These are phyloP conservation scores for Saturnispora halmiae DNA, from an alignment of 805 yeast genomes.

Conservation along the genomic window DNA sequence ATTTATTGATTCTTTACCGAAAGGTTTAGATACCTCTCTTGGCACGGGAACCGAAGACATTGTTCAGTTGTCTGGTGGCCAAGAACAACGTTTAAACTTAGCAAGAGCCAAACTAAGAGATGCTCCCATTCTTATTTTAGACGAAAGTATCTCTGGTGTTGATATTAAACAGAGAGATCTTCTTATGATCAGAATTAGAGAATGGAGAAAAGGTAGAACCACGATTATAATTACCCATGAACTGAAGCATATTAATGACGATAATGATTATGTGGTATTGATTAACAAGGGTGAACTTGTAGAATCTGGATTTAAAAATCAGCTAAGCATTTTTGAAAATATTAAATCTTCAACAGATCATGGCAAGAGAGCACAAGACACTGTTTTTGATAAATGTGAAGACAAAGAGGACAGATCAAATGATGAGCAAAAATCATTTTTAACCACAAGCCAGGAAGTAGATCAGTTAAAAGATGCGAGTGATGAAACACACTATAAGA, in stretches of 20 bases:
- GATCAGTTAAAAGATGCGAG: neutral
- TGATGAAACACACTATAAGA: constrained; percentile 13
- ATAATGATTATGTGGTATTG: constrained; percentile 47
- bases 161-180: constrained; percentile 43
- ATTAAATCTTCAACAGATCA: neutral
- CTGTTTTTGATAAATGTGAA: no score
- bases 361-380: neutral
- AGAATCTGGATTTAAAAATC: constrained; percentile 34
- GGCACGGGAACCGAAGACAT: constrained; percentile 25
- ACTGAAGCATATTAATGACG: constrained; percentile 40
- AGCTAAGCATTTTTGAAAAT: constrained; percentile 6
- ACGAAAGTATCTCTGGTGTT: constrained; percentile 80
- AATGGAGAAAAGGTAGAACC: constrained; percentile 59
- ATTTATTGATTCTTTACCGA: constrained; percentile 39
- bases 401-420: neutral
- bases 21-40: constrained; percentile 47
- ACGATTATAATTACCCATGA: constrained; percentile 83
- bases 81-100: constrained; percentile 70
- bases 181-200: constrained; percentile 42
- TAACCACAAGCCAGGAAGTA: neutral
- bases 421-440: neutral
- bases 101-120: constrained; percentile 76
- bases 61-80: constrained; percentile 76
- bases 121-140: constrained; percentile 68
- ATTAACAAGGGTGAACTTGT: constrained; percentile 51